A percentile compares a stretch with the other conserved stretches of the same genome.
Conservation (phyloP, 169 alveolate species). For the Eimeria tenella region DNA sequence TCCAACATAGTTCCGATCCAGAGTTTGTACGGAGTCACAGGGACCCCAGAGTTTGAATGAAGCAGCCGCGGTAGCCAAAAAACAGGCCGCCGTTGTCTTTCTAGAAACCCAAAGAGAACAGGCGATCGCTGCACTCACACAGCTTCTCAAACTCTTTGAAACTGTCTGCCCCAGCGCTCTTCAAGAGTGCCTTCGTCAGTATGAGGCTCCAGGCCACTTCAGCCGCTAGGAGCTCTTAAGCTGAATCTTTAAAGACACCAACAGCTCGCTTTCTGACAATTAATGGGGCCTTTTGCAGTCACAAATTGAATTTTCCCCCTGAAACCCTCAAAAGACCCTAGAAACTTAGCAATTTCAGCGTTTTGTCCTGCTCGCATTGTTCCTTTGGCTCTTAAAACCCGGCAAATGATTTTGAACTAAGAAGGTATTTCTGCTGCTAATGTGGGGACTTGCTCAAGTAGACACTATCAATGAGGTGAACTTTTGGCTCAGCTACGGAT, state of each 20-base stretch:
- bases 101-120: slow-evolving; percentile 27
- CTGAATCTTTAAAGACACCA: not conserved
- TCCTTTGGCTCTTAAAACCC: too few relatives aligned
- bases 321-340: too few relatives aligned
- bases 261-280: too few relatives aligned
- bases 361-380: too few relatives aligned
- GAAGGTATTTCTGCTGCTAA: too few relatives aligned
- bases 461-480: too few relatives aligned
- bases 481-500: too few relatives aligned
- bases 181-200: slow-evolving; percentile 27
- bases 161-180: slow-evolving; percentile 40
- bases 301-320: too few relatives aligned
- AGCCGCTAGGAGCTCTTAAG: slow-evolving; percentile 44
- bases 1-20: slow-evolving; percentile 94
- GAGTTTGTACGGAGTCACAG: slow-evolving; percentile 91
- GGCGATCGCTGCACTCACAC: slow-evolving; percentile 16
- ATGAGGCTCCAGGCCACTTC: slow-evolving; percentile 28
- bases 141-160: slow-evolving; percentile 1
- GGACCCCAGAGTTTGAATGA: not conserved
- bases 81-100: not conserved
- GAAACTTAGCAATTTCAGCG: too few relatives aligned
- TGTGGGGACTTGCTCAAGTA: too few relatives aligned
- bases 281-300: too few relatives aligned
- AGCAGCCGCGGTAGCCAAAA: not conserved
- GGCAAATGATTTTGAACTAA: too few relatives aligned